Conservation (phyloP, 768 basidiomycete genomes). For the Pseudohyphozyma bogoriensis region DNA sequence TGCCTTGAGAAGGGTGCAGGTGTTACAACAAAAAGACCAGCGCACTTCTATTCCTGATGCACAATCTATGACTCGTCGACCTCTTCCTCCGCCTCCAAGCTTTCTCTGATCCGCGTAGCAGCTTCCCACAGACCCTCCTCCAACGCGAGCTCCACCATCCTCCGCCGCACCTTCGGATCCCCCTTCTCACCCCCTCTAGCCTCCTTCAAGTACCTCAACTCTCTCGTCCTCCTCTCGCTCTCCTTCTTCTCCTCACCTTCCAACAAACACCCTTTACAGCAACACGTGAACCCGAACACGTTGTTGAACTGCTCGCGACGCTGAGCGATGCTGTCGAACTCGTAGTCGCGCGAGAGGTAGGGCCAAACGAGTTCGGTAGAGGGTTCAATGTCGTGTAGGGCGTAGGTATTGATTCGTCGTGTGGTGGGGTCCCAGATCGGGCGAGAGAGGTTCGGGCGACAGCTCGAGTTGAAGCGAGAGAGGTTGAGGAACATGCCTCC, state of each 20-base stretch:
- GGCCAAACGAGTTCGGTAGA: constrained; percentile 23
- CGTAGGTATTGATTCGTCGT: neutral
- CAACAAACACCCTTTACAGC: neutral
- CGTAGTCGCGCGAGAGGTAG: constrained; percentile 9
- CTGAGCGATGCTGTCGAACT: constrained; percentile 17
- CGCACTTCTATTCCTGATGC: too few relatives aligned
- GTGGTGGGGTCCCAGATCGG: constrained; percentile 7
- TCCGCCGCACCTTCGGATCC: too few relatives aligned
- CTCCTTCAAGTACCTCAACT: constrained; percentile 18
- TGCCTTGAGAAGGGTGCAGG: too few relatives aligned
- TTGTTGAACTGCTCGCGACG: constrained; percentile 10
- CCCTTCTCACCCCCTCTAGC: too few relatives aligned
- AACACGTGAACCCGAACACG: constrained; percentile 23
- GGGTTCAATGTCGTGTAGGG: constrained; percentile 9
- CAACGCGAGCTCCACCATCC: too few relatives aligned
- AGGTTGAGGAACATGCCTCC: constrained; percentile 23
- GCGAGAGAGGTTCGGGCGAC: constrained; percentile 18
- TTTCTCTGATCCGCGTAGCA: too few relatives aligned
- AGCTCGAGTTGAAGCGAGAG: constrained; percentile 22
- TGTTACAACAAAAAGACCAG: too few relatives aligned
- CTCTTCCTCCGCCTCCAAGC: too few relatives aligned
- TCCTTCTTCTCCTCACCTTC: neutral
- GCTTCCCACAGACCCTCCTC: too few relatives aligned
- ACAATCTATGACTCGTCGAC: too few relatives aligned
- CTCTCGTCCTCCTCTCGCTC: constrained; percentile 15